Base-by-base conservation (phyloP, 441 rosid species). In the Cnidoscolus chayamansa region DNA sequence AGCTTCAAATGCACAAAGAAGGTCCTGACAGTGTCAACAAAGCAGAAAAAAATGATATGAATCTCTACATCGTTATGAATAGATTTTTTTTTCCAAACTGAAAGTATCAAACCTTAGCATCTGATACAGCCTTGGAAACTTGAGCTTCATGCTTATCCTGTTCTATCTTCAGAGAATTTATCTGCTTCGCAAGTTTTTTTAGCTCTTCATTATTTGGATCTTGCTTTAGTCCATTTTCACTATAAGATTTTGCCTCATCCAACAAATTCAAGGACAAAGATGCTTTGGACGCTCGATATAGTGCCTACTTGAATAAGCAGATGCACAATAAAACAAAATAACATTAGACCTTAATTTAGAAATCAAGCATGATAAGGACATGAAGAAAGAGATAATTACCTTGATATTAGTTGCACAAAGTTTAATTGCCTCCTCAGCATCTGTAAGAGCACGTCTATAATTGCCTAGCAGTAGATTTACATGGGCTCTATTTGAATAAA, bases 211-310 rank as follows among this genome's bases (percentile, higher is more conserved):
- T 94, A 75, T 74, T 72, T 4, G 93, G 86, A 65, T 94, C 94
- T 73, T 63, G 82, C 78, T 79, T 40, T 3, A 90, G 84, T 69
- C 94, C 98, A 71, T 51, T 81, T 54, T 86, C 84, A 43, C 86
- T 76, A 64, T 75, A 86, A 20, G 79, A 76, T 71, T 79, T 86
- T 13, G 97, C 94, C 70, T 94, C 94, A n/a, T 71, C 19, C 72
- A 89, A 81, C 79, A 90, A 80, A 75, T 84, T 86, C 78, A 92
- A 63, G 5, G 85, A 80, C 78, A 89, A 45, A 15, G 90, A 87
- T 10, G 97, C 96, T 83, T 92, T 94, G 73, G 96, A 93, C 80
- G 96, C 97, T 76, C 98, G 89, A 84, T 92, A 94, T 58, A 81
- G 71, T 0, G 94, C 97, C 96, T 90, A 66, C 2, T 61, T 32